Evolutionary conservation across 2,329 filamentous ascomycete species (phyloP), one percentile per base, ranked within the genome.

Genomic region (Fusarium citri): DNA sequence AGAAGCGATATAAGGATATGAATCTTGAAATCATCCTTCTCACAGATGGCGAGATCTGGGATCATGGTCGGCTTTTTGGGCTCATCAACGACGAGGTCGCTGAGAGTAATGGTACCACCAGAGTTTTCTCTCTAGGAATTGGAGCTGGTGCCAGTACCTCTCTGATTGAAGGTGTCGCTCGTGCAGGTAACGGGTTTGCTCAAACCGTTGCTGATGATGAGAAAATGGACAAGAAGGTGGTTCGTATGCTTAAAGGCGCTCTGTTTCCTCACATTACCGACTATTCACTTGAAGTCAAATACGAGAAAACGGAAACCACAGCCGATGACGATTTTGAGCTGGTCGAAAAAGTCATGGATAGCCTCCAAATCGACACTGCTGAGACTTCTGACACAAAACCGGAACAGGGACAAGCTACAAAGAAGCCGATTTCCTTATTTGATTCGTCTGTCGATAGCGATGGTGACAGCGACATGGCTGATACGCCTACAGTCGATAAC

Each of bases 241-340:
- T 94, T 4, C 86, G 91, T 4, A 94, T 94, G 91, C 81, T 94
- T 59, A 92, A 92, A 74, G 91, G 87, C 0, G 88, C 90, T 0
- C 78, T 94, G 22, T 88, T 86, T 3, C 89, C 90, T 0, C 90
- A 93, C 66, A 82, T 92, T 46, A 84, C 80, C 18, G 86, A 92
- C 73, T 92, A 90, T 73, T 84, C 82, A 0, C 79, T 93, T 3
- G 88, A 91, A 72, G 79, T 93, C 64, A 86, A 88, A 56, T 92
- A 91, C 69, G 77, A 74, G 10, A 76, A 68, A 9, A 59, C 55
- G 8, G 55, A 66, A 1, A 18, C 62, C 7, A 61, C 64, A 6
- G 74, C 71, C 16, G 78, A 81, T 1, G 85, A 88, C 16, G 88
- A 88, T 20, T 91, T 89, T 63, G 90, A 92, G 74, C 76, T 91